These are phyloP conservation scores for Verticillium klebahnii DNA, from an alignment of 2,329 filamentous ascomycete species.

Conservation along the genomic window DNA sequence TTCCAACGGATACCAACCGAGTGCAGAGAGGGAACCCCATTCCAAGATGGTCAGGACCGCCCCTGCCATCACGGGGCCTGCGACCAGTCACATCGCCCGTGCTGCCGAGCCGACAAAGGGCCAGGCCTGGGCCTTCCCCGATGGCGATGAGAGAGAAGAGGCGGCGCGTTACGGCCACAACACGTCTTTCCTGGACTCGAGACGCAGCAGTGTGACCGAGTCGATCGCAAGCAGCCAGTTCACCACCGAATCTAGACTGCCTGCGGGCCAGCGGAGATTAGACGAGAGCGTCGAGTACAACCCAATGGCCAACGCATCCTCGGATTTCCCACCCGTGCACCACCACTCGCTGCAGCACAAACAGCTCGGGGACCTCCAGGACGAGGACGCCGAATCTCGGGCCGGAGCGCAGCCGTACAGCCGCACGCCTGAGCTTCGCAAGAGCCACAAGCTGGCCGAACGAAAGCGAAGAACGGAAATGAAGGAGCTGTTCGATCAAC, in stretches of 20 bases:
- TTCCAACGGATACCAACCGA: slow-evolving; percentile 62
- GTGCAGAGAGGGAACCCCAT: slow-evolving; percentile 47
- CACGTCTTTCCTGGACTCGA: slow-evolving; percentile 55
- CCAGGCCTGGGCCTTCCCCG: slow-evolving; percentile 79
- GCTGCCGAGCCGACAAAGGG: slow-evolving; percentile 78
- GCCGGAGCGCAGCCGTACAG: slow-evolving; percentile 70
- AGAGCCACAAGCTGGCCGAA: slow-evolving; percentile 83
- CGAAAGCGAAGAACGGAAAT: slow-evolving; percentile 81
- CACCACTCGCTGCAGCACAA: slow-evolving; percentile 75
- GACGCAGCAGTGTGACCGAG: slow-evolving; percentile 71
- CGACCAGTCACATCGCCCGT: slow-evolving; percentile 58
- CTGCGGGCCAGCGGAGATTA: slow-evolving; percentile 66
- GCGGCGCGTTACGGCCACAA: slow-evolving; percentile 49
- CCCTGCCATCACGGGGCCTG: slow-evolving; percentile 71
- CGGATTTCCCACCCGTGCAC: slow-evolving; percentile 57
- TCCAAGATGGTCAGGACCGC: slow-evolving; percentile 58
- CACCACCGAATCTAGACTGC: slow-evolving; percentile 68
- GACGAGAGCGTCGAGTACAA: slow-evolving; percentile 53
- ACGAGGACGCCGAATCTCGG: slow-evolving; percentile 48
- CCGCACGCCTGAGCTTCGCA: slow-evolving; percentile 72
- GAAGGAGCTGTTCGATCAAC: slow-evolving; percentile 80
- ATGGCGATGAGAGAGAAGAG: slow-evolving; percentile 65
- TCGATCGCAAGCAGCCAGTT: slow-evolving; percentile 77
- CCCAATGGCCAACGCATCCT: slow-evolving; percentile 44
- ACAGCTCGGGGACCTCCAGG: slow-evolving; percentile 62